Base-by-base conservation (phyloP, 257 asterid genomes). In the Fraxinus americana region DNA sequence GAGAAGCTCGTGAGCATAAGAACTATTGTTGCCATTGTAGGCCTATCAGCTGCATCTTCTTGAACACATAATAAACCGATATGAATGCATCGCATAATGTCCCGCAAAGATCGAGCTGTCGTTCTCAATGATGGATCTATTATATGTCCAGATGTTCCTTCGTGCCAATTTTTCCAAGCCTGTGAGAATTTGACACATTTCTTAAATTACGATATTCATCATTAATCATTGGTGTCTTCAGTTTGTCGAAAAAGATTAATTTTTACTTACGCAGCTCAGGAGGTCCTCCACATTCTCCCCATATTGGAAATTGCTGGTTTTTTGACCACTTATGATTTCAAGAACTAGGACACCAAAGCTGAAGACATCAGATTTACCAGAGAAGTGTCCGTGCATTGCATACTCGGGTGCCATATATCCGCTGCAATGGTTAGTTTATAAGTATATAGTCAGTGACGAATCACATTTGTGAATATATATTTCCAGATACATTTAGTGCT, bases 401-500 rank as follows among this genome's bases (percentile, higher is more conserved):
- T 84, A 89, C 70, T 90, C 87, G 0, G 86, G 88, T 8, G 89
- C 77, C 91, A 88, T 89, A 32, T 86, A 89, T 34, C 92, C 92
- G 38, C 94, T 86, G 77, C 35, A 79, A 45, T 27, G 9, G 0
- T 41, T 27, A 17, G 23, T 54, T 6, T 19, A 6, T 19, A 17
- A 7, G 21, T 19, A 7, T 54, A 1, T 6, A 19, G 17, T 21
- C n/a, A 54, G 65, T 2, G 16, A 43, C 50, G 16, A 43, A 11
- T 12, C 16, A 43, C 50, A 43, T n/a, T n/a, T n/a, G n/a, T n/a
- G n/a, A n/a, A n/a, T n/a, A n/a, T n/a, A n/a, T n/a, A n/a, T n/a
- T n/a, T n/a, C n/a, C n/a, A n/a, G n/a, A n/a, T n/a, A n/a, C n/a
- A n/a, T n/a, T 41, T 4, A 9, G 14, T 10, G 48, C 48, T 41